These are phyloP conservation scores for Posidonia oceanica DNA, from an alignment of 116 monocot species.

Conservation along the genomic window DNA sequence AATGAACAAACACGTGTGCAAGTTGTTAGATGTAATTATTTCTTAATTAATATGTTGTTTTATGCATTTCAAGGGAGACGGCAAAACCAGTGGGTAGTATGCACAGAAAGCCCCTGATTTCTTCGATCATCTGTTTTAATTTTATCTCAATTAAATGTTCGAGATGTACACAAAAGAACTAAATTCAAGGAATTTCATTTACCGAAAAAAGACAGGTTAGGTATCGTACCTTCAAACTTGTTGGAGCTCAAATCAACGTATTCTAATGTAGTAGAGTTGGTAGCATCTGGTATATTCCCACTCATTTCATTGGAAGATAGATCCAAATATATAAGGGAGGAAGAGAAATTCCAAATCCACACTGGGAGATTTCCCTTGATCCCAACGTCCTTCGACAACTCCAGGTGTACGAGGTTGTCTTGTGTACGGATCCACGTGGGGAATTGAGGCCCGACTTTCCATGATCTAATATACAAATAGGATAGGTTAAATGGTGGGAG, in stretches of 20 bases:
- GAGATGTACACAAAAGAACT: too few species aligned
- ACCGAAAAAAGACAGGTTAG: too few species aligned
- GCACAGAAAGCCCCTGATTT: too few species aligned
- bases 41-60: too few species aligned
- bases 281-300: conserved; percentile 2
- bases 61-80: too few species aligned
- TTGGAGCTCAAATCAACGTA: conserved; percentile 10
- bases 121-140: too few species aligned
- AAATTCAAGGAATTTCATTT: too few species aligned
- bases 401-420: background rate
- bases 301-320: conserved; percentile 2
- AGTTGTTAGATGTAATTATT: too few species aligned
- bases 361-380: background rate
- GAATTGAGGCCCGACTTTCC: background rate
- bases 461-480: background rate
- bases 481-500: background rate
- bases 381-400: background rate
- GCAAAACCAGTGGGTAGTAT: too few species aligned
- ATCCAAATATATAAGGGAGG: background rate
- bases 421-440: conserved; percentile 9
- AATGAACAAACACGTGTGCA: too few species aligned
- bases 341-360: conserved; percentile 9
- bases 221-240: conserved; percentile 6
- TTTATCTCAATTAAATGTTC: too few species aligned
- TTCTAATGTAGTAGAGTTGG: background rate